Conservation (phyloP, 2,329 filamentous ascomycete species). For the Catunica adiposa region DNA sequence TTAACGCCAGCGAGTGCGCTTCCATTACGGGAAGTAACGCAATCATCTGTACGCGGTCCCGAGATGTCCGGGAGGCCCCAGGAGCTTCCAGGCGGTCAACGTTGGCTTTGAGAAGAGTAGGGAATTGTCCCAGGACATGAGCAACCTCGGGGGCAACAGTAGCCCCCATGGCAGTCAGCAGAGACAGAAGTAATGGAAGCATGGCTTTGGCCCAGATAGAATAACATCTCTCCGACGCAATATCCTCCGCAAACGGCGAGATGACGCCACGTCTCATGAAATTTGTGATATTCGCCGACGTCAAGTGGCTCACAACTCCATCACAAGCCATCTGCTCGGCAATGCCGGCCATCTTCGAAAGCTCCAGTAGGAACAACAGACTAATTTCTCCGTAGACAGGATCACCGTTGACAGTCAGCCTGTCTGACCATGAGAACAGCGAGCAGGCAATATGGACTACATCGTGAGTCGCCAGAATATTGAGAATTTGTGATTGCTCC, state of each 20-base stretch:
- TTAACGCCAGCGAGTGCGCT: constrained; percentile 59
- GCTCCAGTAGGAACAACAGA: constrained; percentile 70
- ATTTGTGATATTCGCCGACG: constrained; percentile 61
- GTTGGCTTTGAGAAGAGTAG: constrained; percentile 56
- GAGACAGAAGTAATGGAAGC: constrained; percentile 73
- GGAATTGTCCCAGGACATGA: constrained; percentile 79
- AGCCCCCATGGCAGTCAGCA: constrained; percentile 65
- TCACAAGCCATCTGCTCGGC: constrained; percentile 85
- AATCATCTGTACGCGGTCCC: constrained; percentile 41
- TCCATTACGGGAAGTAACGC: constrained; percentile 61
- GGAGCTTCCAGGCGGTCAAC: constrained; percentile 53
- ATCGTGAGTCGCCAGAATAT: constrained; percentile 53
- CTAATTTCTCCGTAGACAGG: constrained; percentile 90
- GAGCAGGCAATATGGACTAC: constrained; percentile 67
- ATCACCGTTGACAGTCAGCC: constrained; percentile 59
- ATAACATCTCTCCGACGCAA: constrained; percentile 57
- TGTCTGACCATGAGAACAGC: constrained; percentile 87
- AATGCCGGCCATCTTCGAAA: constrained; percentile 64
- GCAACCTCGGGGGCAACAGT: constrained; percentile 73
- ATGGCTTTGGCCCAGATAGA: constrained; percentile 80
- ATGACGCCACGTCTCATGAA: constrained; percentile 57
- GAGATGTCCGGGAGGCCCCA: constrained; percentile 33
- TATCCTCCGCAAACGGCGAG: constrained; percentile 61
- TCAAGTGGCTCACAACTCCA: constrained; percentile 62
- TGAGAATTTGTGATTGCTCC: constrained; percentile 52